Evolutionary conservation across 2,329 filamentous ascomycete species (phyloP).

Genomic region (Aspergillus floridensis): DNA sequence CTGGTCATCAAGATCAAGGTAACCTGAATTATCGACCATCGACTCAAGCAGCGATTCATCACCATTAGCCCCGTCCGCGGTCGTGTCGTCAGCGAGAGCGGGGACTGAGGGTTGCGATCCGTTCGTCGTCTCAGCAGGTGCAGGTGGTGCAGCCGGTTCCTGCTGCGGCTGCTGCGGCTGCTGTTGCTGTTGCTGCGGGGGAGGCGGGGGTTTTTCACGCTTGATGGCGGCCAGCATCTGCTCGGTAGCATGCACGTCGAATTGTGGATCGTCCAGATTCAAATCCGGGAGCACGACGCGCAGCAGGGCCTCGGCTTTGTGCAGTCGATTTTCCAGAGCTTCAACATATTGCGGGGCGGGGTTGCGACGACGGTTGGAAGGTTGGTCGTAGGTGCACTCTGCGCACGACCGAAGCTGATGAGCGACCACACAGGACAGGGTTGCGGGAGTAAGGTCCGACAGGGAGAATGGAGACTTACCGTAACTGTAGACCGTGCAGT

Average conservation of each 20-base stretch:
- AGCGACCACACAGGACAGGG: neutral
- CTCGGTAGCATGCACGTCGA: slow-evolving; percentile 74
- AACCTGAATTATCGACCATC: slow-evolving; percentile 91
- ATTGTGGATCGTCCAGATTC: slow-evolving; percentile 77
- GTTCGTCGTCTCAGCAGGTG: slow-evolving; percentile 8
- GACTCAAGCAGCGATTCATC: slow-evolving; percentile 78
- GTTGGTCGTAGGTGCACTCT: slow-evolving; percentile 96
- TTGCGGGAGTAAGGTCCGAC: neutral
- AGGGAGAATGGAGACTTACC: slow-evolving; percentile 56
- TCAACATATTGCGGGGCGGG: slow-evolving; percentile 92
- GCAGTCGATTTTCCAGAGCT: slow-evolving; percentile 76
- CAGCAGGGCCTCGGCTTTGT: slow-evolving; percentile 77
- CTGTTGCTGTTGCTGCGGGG: slow-evolving; percentile 9
- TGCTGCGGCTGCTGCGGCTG: slow-evolving; percentile 13
- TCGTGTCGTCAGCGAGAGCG: slow-evolving; percentile 14
- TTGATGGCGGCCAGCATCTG: slow-evolving; percentile 53
- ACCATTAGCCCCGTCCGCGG: slow-evolving; percentile 42
- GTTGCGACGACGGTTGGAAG: slow-evolving; percentile 85
- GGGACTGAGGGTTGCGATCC: slow-evolving; percentile 21
- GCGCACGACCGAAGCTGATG: slow-evolving; percentile 1
- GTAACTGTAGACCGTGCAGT: slow-evolving; percentile 98
- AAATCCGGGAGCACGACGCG: slow-evolving; percentile 78
- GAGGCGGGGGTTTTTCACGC: slow-evolving; percentile 30
- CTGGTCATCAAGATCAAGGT: slow-evolving; percentile 85
- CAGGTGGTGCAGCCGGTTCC: slow-evolving; percentile 6